phyloP scores from a whole-genome alignment of 2,329 filamentous ascomycete genomes.

The Ophiostoma populinum region DNA sequence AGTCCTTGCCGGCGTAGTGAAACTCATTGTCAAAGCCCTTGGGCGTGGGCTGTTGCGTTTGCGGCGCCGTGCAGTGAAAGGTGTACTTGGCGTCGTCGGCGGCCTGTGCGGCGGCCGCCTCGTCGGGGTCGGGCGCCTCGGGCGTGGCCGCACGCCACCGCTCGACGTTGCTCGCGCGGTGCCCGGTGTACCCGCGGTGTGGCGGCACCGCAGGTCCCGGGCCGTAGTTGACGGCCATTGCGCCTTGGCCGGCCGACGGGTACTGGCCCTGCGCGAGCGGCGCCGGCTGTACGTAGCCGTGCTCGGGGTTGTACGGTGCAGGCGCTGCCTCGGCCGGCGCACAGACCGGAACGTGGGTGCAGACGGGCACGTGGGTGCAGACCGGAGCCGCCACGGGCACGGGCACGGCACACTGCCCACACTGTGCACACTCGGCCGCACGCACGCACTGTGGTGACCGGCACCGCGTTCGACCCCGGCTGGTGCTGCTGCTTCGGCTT shows the following conservation, averaged over 20 bases:
- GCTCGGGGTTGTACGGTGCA: background rate
- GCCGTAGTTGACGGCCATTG: background rate
- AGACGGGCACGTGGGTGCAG: too few relatives aligned
- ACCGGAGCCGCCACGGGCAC: background rate
- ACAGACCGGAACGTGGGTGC: too few relatives aligned
- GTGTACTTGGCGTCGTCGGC: background rate
- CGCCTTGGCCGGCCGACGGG: background rate
- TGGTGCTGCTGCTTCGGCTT: background rate
- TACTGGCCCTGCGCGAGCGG: background rate
- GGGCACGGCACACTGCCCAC: background rate
- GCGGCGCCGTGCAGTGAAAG: background rate
- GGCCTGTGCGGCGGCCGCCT: background rate
- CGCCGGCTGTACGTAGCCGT: background rate
- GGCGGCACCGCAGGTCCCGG: background rate
- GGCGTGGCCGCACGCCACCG: constrained; percentile 1
- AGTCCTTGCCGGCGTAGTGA: background rate
- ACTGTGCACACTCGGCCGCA: background rate
- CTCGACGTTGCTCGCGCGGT: constrained; percentile 5
- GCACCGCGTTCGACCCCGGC: background rate
- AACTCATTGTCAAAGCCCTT: constrained; percentile 1
- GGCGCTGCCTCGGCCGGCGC: too few relatives aligned
- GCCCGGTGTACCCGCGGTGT: constrained; percentile 2
- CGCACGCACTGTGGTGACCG: background rate
- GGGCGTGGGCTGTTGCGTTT: background rate
- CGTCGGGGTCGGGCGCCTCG: background rate